These are phyloP conservation scores for Cadophora malorum DNA, from an alignment of 2,329 filamentous ascomycete species.

Conservation along the genomic window DNA sequence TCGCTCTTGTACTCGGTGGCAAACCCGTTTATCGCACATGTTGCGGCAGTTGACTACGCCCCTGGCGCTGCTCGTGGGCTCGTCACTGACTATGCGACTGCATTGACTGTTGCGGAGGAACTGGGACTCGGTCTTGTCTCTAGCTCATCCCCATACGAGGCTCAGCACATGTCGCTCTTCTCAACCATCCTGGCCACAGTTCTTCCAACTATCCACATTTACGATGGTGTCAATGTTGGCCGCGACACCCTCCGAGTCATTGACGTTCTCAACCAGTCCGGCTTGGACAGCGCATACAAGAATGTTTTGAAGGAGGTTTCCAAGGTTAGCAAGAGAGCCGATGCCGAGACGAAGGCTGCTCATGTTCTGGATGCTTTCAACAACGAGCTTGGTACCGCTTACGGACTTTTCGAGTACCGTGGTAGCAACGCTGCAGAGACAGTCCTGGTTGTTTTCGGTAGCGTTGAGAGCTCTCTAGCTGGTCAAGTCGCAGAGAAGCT, in stretches of 20 bases:
- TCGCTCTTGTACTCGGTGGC: constrained; percentile 89
- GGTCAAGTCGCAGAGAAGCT: constrained; percentile 80
- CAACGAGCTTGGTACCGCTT: constrained; percentile 89
- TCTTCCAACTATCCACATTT: constrained; percentile 84
- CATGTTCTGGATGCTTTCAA: constrained; percentile 80
- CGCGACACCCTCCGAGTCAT: constrained; percentile 83
- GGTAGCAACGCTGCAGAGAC: constrained; percentile 81
- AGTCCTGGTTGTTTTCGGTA: constrained; percentile 92
- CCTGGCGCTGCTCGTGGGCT: constrained; percentile 69
- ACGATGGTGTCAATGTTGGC: constrained; percentile 84
- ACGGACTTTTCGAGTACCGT: constrained; percentile 91
- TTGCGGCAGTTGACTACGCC: constrained; percentile 88
- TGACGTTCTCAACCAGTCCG: constrained; percentile 77
- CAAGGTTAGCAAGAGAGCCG: constrained; percentile 71
- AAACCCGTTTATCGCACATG: constrained; percentile 90
- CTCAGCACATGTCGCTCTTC: constrained; percentile 94
- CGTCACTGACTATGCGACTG: constrained; percentile 84
- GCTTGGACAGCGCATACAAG: constrained; percentile 72
- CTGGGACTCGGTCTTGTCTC: constrained; percentile 85
- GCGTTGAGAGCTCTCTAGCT: constrained; percentile 84
- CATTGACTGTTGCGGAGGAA: constrained; percentile 84
- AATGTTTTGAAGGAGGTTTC: constrained; percentile 67
- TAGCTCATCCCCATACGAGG: constrained; percentile 86
- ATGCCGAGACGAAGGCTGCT: constrained; percentile 74
- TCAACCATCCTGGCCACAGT: constrained; percentile 80